phyloP scores from a whole-genome alignment of 805 yeast species.

The Candida glaebosa region DNA sequence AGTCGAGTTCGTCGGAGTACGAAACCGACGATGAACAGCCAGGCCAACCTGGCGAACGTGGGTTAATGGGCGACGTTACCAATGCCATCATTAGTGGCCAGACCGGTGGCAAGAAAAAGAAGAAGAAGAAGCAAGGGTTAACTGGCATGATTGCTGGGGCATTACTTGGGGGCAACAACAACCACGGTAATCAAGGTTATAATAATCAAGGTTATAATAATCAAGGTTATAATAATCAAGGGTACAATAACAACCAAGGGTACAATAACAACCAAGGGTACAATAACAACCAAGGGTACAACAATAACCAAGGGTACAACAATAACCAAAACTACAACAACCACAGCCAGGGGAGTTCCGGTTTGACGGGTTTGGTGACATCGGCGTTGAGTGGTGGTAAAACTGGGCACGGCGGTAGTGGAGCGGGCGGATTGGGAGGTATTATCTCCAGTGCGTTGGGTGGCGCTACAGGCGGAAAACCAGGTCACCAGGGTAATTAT shows the following conservation, averaged over 20 bases:
- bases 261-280: too few relatives aligned
- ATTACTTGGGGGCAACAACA: slow-evolving; percentile 47
- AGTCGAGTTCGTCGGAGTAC: too few relatives aligned
- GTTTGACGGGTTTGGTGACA: slow-evolving; percentile 11
- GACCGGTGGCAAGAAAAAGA: slow-evolving; percentile 28
- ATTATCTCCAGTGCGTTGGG: slow-evolving; percentile 5
- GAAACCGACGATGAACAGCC: not conserved
- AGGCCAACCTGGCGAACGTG: slow-evolving; percentile 31
- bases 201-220: too few relatives aligned
- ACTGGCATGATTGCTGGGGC: slow-evolving; percentile 58
- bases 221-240: too few relatives aligned
- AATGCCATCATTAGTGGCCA: slow-evolving; percentile 53
- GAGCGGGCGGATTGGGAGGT: slow-evolving; percentile 4
- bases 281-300: too few relatives aligned
- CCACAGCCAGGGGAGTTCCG: slow-evolving; percentile 6
- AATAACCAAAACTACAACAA: slow-evolving; percentile 17
- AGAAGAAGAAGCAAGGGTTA: slow-evolving; percentile 27
- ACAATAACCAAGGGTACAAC: too few relatives aligned
- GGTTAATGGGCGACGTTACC: slow-evolving; percentile 49
- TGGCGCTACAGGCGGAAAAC: slow-evolving; percentile 3
- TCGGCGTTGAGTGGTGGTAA: slow-evolving; percentile 5
- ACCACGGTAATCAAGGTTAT: slow-evolving; percentile 32
- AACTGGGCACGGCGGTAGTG: slow-evolving; percentile 5
- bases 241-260: too few relatives aligned
- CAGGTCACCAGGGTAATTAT: slow-evolving; percentile 3